Conservation (phyloP, 2,329 filamentous ascomycete genomes). For the Xylariaceae sp. region DNA sequence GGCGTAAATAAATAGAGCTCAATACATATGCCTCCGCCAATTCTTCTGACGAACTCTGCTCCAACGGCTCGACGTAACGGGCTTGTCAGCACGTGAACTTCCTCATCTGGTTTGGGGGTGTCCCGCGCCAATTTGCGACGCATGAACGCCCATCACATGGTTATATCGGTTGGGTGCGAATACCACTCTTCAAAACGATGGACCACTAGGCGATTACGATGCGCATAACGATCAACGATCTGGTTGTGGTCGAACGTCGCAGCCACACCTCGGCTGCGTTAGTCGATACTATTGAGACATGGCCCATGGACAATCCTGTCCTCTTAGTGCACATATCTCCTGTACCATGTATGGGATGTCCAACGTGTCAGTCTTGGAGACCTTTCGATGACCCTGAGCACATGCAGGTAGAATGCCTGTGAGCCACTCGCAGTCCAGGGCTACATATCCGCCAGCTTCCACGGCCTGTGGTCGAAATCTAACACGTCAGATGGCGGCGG, state of each 20-base stretch:
- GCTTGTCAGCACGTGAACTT: background rate
- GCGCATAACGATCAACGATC: conserved; percentile 6
- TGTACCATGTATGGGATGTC: conserved; percentile 25
- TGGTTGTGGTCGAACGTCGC: conserved; percentile 1
- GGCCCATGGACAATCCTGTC: conserved; percentile 25
- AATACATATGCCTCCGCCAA: background rate
- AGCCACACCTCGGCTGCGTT: conserved; percentile 1
- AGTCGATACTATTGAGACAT: conserved; percentile 10
- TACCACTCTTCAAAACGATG: background rate
- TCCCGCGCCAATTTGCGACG: background rate
- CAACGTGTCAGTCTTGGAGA: conserved; percentile 35
- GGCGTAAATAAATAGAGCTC: no score
- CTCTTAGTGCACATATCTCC: conserved; percentile 24
- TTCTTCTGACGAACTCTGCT: background rate
- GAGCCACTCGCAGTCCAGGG: conserved; percentile 15
- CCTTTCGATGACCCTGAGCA: conserved; percentile 21
- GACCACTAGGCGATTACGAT: background rate
- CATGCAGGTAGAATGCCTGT: conserved; percentile 13
- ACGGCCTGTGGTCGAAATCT: conserved; percentile 10
- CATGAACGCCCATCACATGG: conserved; percentile 4
- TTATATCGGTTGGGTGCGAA: background rate
- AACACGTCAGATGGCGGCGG: conserved; percentile 18
- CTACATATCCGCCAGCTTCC: conserved; percentile 3
- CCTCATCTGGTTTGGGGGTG: background rate
- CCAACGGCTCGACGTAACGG: background rate